These are phyloP conservation scores for Cercis canadensis DNA, from an alignment of 306 rosid genomes.

Conservation along the genomic window DNA sequence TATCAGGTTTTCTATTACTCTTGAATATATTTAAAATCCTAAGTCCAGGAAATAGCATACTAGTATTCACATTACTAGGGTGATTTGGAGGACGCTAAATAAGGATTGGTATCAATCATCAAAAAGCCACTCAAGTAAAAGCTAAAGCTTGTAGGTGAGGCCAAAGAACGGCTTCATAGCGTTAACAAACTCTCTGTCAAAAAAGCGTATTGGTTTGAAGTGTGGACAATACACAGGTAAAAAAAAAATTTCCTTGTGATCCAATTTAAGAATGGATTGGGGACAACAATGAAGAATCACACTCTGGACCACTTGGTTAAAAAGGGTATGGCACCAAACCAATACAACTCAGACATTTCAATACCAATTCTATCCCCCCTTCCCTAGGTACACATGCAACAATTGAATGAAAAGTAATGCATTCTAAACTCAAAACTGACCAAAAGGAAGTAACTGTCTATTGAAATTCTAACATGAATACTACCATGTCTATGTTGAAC, in stretches of 20 bases:
- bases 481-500: slow-evolving; percentile 74
- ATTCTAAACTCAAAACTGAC: neutral
- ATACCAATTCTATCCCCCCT: neutral
- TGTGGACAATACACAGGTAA: no score
- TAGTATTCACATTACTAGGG: no score
- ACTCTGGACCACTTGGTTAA: slow-evolving; percentile 11
- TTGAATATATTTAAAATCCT: no score
- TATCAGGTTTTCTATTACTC: no score
- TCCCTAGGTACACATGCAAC: neutral
- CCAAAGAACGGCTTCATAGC: no score
- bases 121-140: no score
- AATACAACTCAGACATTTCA: slow-evolving; percentile 20
- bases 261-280: neutral
- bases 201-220: no score
- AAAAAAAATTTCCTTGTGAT: neutral
- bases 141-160: no score
- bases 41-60: no score
- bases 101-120: no score
- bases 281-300: neutral
- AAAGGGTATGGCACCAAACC: slow-evolving; percentile 12
- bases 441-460: neutral
- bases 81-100: no score
- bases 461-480: neutral
- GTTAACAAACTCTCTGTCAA: no score
- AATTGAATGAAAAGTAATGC: neutral